Percentiles rank a stretch among this genome's conserved stretches.
These are phyloP conservation scores for Cystofilobasidium ferigula DNA, from an alignment of 768 basidiomycete species.

Conservation along the genomic window DNA sequence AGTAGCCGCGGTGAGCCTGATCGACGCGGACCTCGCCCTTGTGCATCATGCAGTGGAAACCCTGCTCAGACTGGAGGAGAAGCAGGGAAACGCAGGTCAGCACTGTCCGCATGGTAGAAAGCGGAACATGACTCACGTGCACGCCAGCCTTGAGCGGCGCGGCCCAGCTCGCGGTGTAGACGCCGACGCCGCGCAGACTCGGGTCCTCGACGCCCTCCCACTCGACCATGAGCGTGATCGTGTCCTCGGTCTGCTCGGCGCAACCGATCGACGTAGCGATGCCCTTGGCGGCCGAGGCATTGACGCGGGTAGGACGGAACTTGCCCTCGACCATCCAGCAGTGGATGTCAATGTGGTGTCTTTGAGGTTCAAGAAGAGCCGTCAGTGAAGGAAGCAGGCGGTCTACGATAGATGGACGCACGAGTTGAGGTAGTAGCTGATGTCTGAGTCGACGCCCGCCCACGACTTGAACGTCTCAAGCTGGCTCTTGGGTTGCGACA, in stretches of 20 bases:
- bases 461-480: slow-evolving; percentile 88
- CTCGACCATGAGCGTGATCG: slow-evolving; percentile 86
- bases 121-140: neutral
- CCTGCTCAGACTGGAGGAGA: slow-evolving; percentile 60
- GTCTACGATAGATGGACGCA: slow-evolving; percentile 33
- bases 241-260: slow-evolving; percentile 70
- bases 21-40: slow-evolving; percentile 90
- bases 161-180: slow-evolving; percentile 65
- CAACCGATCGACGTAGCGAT: slow-evolving; percentile 56
- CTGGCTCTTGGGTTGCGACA: slow-evolving; percentile 93
- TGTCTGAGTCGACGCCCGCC: slow-evolving; percentile 90
- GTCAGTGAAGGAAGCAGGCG: neutral
- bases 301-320: slow-evolving; percentile 48
- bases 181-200: slow-evolving; percentile 68
- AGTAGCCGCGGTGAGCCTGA: slow-evolving; percentile 89
- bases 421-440: slow-evolving; percentile 89
- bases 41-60: slow-evolving; percentile 34
- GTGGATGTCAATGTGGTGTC: slow-evolving; percentile 51
- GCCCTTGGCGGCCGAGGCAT: slow-evolving; percentile 79
- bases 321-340: slow-evolving; percentile 41
- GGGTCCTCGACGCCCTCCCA: slow-evolving; percentile 72
- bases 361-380: neutral
- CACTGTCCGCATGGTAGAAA: neutral
- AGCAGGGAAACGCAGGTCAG: neutral
- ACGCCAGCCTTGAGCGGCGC: slow-evolving; percentile 51